A percentile compares a stretch with the other conserved stretches of the same genome.
These are phyloP conservation scores for Teratosphaeria viscida DNA, from an alignment of 2,329 filamentous ascomycete genomes.

Conservation along the genomic window DNA sequence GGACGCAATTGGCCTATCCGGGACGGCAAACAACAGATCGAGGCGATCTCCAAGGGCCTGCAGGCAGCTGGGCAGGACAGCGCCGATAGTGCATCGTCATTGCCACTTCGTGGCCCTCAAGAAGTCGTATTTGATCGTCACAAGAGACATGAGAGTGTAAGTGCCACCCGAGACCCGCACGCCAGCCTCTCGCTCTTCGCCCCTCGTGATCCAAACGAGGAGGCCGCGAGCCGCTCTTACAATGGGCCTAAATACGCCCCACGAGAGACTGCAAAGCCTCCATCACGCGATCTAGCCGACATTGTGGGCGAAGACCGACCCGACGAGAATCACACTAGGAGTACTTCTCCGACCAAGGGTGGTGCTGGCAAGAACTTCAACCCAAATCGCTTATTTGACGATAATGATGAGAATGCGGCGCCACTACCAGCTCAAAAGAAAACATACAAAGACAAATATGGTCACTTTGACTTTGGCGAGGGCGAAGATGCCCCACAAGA, in stretches of 20 bases:
- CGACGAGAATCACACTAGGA: conserved; percentile 10
- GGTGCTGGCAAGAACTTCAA: conserved; percentile 42
- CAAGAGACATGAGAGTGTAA: conserved; percentile 22
- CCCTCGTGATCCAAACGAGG: conserved; percentile 53
- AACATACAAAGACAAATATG: conserved; percentile 67
- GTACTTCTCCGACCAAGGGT: conserved; percentile 23
- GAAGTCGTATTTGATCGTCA: conserved; percentile 18
- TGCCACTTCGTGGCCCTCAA: conserved; percentile 8
- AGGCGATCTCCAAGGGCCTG: conserved; percentile 38
- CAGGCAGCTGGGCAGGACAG: conserved; percentile 16
- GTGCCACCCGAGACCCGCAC: conserved; percentile 39
- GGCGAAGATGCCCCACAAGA: conserved; percentile 36
- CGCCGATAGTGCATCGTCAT: conserved; percentile 13
- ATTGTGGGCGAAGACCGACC: conserved; percentile 43
- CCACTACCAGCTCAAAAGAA: conserved; percentile 32
- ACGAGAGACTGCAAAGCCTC: conserved; percentile 61
- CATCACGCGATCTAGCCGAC: conserved; percentile 56
- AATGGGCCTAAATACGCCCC: conserved; percentile 45
- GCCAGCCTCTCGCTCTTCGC: conserved; percentile 67
- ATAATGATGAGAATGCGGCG: conserved; percentile 32
- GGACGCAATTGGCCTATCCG: conserved; percentile 92
- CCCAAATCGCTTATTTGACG: conserved; percentile 47
- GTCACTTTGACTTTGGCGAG: conserved; percentile 75
- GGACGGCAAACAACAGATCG: conserved; percentile 74
- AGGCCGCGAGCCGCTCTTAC: conserved; percentile 36